A percentile compares a stretch with the other conserved stretches of the same genome.
These are phyloP conservation scores for Penicillium steckii DNA, from an alignment of 495 filamentous ascomycete species.

Conservation along the genomic window DNA sequence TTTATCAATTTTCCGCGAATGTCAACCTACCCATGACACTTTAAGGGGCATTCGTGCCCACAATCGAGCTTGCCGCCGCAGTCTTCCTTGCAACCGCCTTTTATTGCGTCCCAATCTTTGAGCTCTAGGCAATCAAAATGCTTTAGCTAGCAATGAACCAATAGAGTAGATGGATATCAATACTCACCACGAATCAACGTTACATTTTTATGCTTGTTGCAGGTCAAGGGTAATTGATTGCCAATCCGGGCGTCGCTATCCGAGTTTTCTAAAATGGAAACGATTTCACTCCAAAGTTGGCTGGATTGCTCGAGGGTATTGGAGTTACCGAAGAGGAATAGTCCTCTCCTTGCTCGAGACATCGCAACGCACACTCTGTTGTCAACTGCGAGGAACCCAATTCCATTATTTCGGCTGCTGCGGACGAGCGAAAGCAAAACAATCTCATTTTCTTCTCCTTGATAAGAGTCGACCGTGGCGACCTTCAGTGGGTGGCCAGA, in stretches of 20 bases:
- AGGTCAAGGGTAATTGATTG: conserved; percentile 36
- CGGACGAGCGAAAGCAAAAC: conserved; percentile 82
- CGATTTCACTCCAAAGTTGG: conserved; percentile 38
- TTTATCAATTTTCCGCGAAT: no score
- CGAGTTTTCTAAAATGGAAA: conserved; percentile 27
- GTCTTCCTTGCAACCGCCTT: conserved; percentile 43
- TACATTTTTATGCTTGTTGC: conserved; percentile 35
- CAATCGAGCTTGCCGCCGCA: conserved; percentile 38
- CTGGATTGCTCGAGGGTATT: conserved; percentile 41
- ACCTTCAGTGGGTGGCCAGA: conserved; percentile 58
- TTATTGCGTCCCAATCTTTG: conserved; percentile 51
- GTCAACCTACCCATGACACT: conserved; percentile 41
- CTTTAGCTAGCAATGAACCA: not conserved
- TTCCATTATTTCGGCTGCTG: conserved; percentile 53
- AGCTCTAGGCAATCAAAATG: conserved; percentile 15
- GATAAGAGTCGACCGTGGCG: conserved; percentile 86
- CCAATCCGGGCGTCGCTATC: conserved; percentile 28
- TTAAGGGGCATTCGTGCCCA: conserved; percentile 36
- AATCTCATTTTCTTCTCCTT: conserved; percentile 92
- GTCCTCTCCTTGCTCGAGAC: conserved; percentile 78
- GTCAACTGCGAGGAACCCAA: conserved; percentile 71
- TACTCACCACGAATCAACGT: conserved; percentile 30
- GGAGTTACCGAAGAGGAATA: conserved; percentile 87
- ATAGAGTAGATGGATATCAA: not conserved
- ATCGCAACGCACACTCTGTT: conserved; percentile 87